These are phyloP conservation scores for Pythium angustatum DNA, from an alignment of 352 stramenopile genomes.

Conservation along the genomic window DNA sequence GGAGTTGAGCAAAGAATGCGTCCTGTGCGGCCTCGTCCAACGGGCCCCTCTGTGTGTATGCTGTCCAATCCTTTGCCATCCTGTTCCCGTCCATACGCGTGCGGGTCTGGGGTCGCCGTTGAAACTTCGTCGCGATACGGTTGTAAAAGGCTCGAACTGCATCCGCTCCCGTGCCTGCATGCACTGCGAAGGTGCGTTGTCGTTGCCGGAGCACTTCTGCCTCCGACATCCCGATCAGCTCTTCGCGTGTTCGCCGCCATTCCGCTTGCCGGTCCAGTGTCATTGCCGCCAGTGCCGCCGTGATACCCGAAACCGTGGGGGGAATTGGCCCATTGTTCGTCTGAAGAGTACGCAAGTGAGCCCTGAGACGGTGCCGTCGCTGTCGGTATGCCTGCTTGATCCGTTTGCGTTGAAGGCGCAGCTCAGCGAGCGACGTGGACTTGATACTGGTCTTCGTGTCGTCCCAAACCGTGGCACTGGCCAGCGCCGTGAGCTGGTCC, in stretches of 20 bases:
- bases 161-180: neutral
- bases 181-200: neutral
- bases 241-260: neutral
- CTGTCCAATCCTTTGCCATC: neutral
- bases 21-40: neutral
- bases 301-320: neutral
- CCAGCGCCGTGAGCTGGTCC: neutral
- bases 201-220: neutral
- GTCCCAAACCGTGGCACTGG: neutral
- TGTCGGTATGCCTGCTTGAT: neutral
- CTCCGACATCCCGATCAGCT: neutral
- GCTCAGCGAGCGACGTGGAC: neutral
- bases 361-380: neutral
- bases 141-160: neutral
- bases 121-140: constrained; percentile 1
- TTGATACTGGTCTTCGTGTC: neutral
- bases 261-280: neutral
- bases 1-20: neutral
- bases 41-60: neutral
- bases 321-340: neutral
- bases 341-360: neutral
- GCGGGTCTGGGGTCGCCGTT: neutral
- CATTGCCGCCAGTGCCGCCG: neutral
- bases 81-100: neutral
- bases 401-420: neutral